These are phyloP conservation scores for Yamadazyma sp. DNA, from an alignment of 805 yeast genomes.

Conservation along the genomic window DNA sequence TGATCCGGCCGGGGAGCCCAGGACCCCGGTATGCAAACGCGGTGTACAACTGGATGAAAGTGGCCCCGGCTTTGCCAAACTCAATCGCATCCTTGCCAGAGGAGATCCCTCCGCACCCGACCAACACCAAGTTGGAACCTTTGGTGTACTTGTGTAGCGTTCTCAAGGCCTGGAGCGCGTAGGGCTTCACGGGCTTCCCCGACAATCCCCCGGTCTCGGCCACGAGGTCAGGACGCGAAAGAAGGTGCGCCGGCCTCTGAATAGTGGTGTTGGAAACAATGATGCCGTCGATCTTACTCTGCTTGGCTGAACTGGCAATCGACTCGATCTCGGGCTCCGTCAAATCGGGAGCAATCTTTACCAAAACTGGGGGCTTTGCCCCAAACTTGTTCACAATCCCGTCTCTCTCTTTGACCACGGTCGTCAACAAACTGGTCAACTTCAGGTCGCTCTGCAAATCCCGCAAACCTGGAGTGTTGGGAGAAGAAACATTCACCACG, in stretches of 20 bases:
- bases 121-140: conserved; percentile 66
- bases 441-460: conserved; percentile 78
- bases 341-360: conserved; percentile 93
- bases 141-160: conserved; percentile 75
- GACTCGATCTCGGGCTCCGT: conserved; percentile 76
- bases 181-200: conserved; percentile 87
- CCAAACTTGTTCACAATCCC: conserved; percentile 42
- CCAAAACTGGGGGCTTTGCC: conserved; percentile 73
- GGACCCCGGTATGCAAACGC: conserved; percentile 93
- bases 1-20: conserved; percentile 56
- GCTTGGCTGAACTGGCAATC: conserved; percentile 77
- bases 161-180: conserved; percentile 68
- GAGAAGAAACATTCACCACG: conserved; percentile 89
- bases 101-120: conserved; percentile 96
- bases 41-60: conserved; percentile 84
- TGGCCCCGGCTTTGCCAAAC: conserved; percentile 91
- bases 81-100: conserved; percentile 86
- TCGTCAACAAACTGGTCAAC: conserved; percentile 62
- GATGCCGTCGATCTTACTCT: conserved; percentile 83
- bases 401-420: conserved; percentile 65
- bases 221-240: conserved; percentile 47
- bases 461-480: conserved; percentile 94
- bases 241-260: conserved; percentile 67
- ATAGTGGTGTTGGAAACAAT: conserved; percentile 91
- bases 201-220: conserved; percentile 83